These are phyloP conservation scores for Coix lacrymajobi DNA, from an alignment of 176 grass and related monocot genomes.

Conservation along the genomic window DNA sequence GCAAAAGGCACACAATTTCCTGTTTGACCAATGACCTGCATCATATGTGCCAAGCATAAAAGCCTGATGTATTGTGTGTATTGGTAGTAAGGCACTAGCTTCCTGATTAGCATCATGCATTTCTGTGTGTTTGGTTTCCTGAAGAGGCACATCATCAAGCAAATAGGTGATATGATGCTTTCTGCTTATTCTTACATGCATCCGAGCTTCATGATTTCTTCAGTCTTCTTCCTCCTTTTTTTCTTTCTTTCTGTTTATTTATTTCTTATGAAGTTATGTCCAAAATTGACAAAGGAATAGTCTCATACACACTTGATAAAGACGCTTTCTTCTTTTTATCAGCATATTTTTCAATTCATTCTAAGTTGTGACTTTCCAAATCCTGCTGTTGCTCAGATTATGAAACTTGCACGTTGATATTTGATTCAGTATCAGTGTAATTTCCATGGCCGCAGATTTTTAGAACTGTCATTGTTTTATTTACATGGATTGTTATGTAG, in stretches of 20 bases:
- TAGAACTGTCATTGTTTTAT: background rate
- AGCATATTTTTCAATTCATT: background rate
- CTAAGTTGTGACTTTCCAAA: background rate
- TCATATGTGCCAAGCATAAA: conserved; percentile 20
- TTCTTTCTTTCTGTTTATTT: background rate
- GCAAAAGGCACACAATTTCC: conserved; percentile 3
- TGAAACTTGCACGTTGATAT: background rate
- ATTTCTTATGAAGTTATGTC: background rate
- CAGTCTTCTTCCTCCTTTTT: background rate
- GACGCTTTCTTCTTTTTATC: background rate
- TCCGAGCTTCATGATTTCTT: background rate
- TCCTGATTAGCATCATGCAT: conserved; percentile 30
- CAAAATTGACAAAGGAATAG: background rate
- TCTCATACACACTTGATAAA: background rate
- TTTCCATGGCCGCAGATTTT: background rate
- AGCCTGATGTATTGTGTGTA: background rate
- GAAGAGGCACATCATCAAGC: conserved; percentile 47
- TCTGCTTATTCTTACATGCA: background rate
- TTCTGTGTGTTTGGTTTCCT: conserved; percentile 40
- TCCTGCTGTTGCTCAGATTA: background rate
- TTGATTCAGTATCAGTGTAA: background rate
- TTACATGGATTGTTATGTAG: background rate
- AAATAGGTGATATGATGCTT: conserved; percentile 39
- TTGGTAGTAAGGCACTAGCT: background rate
- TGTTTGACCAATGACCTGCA: background rate